Base-by-base conservation (phyloP, 2,329 filamentous ascomycete species). In the Cucurbitaria berberidis region DNA sequence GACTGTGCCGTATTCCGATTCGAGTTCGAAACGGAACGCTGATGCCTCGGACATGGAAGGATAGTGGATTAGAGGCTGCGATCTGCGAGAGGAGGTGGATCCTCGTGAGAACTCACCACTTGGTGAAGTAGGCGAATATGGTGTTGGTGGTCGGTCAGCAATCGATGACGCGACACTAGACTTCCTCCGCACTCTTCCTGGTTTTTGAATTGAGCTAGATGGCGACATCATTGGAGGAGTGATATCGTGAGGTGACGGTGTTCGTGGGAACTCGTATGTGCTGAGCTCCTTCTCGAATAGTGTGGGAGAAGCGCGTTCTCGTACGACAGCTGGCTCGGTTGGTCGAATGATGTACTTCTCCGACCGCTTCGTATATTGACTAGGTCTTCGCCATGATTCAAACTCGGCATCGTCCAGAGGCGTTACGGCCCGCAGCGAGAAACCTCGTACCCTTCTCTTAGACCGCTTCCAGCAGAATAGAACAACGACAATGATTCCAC, bases 351-450 rank as follows among this genome's bases (percentile, higher is more conserved):
- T 64, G 54, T 74, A 71, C 58, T 74, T 74, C 36, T 75, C 70
- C 16, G 67, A 66, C 29, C 67, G 69, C 45, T 72, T 63, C 35
- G 68, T 68, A 49, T 75, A 71, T 48, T 74, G 70, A 59, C 71
- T 75, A 13, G 74, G 74, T 34, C 72, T 58, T 43, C 74, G 64
- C 74, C 74, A 76, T 41, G 73, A 75, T 61, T 76, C 73, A 46
- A 76, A 75, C 58, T 74, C 73, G 50, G 73, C 73, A 39, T 76
- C 73, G 59, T 75, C 72, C 39, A 76, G 57, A 46, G 74, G 74
- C 32, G 74, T 76, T 27, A 74, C 72, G 19, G 73, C 68, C 55
- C 74, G 70, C 43, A 73, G 57, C 15, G 71, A 68, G 59, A 76
- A 75, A 21, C 68, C 64, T 55, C 70, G 66, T 35, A 70, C 60